Base-by-base conservation (phyloP, 176 grass and related monocot species). In the Paspalum notatum region DNA sequence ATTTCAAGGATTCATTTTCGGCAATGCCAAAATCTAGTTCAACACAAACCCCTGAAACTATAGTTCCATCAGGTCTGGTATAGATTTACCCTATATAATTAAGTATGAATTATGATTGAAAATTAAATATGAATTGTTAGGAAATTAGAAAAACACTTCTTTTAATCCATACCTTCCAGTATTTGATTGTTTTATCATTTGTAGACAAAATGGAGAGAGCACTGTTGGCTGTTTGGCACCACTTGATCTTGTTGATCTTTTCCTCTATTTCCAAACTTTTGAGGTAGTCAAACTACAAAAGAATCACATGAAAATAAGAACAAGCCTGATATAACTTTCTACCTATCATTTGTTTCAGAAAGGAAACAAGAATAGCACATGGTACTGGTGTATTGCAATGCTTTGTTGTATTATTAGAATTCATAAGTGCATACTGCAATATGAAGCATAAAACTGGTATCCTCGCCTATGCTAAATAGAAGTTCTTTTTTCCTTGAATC, bases 221-320 rank as follows among this genome's bases (percentile, higher is more conserved):
- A 79, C 82, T 88, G 70, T 92, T 96, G 71, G 85, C 58, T 61
- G 90, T 84, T 76, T 92, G 87, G 60, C 90, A 96, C 93, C 93
- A 96, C 69, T 84, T 92, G 47, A 92, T 90, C 79, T 90, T 92
- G 90, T 96, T 96, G 82, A 96, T 96, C 64, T 96, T 96, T 88
- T 96, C 93, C 84, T 96, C 93, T 84, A 96, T 96, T 92, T 96
- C 93, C 85, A 96, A 88, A 89, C 93, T 96, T 92, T 96, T 96
- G 45, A 96, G 93, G 78, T 96, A 96, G 71, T 96, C 93, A 71
- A 96, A 96, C 93, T 96, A 85, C 88, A 88, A 85, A 88, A 85
- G 37, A 47, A 66, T 77, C 13, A 73, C 50, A 74, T 70, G 40
- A 84, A 74, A 53, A 64, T 57, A 62, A 70, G 70, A 71, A 87